A percentile compares a stretch with the other conserved stretches of the same genome.
Conservation (phyloP, 1,284 basidiomycete genomes). For the Tremellales sp. region DNA sequence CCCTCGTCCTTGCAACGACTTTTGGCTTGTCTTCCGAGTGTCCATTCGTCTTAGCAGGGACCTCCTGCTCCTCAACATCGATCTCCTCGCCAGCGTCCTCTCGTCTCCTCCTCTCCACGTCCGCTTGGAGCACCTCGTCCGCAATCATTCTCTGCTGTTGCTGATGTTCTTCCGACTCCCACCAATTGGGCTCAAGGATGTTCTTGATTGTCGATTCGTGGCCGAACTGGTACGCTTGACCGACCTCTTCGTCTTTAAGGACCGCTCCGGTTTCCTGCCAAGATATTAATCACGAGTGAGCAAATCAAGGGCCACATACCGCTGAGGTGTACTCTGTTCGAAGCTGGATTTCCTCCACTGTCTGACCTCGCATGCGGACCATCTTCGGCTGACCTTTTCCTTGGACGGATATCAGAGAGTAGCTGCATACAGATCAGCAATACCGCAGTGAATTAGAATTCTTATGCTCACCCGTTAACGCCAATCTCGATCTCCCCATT, state of each 20-base stretch:
- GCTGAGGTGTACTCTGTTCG: constrained; percentile 74
- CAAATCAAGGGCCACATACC: constrained; percentile 50
- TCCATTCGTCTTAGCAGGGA: neutral
- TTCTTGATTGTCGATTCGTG: constrained; percentile 38
- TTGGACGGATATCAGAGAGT: constrained; percentile 79
- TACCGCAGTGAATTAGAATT: constrained; percentile 8
- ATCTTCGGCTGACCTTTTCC: constrained; percentile 74
- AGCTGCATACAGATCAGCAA: constrained; percentile 53
- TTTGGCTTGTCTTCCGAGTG: constrained; percentile 17
- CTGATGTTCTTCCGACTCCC: constrained; percentile 30
- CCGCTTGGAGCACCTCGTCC: constrained; percentile 26
- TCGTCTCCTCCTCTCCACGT: constrained; percentile 19
- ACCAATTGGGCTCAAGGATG: constrained; percentile 43
- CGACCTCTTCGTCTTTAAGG: constrained; percentile 38
- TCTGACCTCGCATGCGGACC: constrained; percentile 71
- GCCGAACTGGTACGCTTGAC: constrained; percentile 44
- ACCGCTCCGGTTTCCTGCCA: constrained; percentile 43
- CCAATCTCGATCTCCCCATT: constrained; percentile 74
- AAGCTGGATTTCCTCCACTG: constrained; percentile 66
- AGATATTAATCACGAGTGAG: neutral
- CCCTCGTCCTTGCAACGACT: constrained; percentile 42
- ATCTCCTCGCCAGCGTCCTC: constrained; percentile 40
- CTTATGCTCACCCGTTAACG: constrained; percentile 69
- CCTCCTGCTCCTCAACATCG: constrained; percentile 50
- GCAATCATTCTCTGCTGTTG: constrained; percentile 24